Evolutionary conservation across 139 green algal species (phyloP), one percentile per base, ranked within the genome.

Genomic region (Mychonastes homosphaera): DNA sequence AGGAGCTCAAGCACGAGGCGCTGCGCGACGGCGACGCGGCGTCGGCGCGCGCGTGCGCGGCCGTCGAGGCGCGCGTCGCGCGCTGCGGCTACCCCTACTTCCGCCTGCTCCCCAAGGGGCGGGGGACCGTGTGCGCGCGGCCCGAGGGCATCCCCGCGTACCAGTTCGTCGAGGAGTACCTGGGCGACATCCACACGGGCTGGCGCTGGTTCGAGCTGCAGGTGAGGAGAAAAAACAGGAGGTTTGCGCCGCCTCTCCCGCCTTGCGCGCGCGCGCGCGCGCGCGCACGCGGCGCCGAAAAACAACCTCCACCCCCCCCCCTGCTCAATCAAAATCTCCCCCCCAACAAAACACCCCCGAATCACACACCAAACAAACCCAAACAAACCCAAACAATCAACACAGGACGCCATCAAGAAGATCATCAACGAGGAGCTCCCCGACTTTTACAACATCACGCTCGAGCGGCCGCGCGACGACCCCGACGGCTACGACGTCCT

Each of bases 181-280:
- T 96, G 39, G 90, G 90, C 5, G 85, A 95, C 62, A 70, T 95
- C 35, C 88, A 96, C 68, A 74, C 48, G 34, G 86, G 88, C 9
- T 94, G 82, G 83, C 72, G 90, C 29, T 97, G 90, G 90, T 94
- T 91, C 60, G 89, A 97, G 73, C 85, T 94, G 47, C 84, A 94
- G 78, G 78, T 77, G 49, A 4, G 26, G n/a, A n/a, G n/a, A n/a
- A n/a, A n/a, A 24, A 32, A 46, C 15, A 21, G 16, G 39, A 16
- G 39, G 16, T 21, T 46, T 15, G 39, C 3, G 15, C 23, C 39
- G 3, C 7, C 9, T 10, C 19, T 7, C 34, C 19, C 34, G 35
- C 5, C n/a, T 7, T 48, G n/a, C n/a, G n/a, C n/a, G n/a, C n/a
- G n/a, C n/a, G n/a, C n/a, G n/a, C n/a, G n/a, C n/a, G n/a, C n/a